Base-by-base conservation (phyloP, 2,329 filamentous ascomycete genomes). In the Juglanconis oblonga region DNA sequence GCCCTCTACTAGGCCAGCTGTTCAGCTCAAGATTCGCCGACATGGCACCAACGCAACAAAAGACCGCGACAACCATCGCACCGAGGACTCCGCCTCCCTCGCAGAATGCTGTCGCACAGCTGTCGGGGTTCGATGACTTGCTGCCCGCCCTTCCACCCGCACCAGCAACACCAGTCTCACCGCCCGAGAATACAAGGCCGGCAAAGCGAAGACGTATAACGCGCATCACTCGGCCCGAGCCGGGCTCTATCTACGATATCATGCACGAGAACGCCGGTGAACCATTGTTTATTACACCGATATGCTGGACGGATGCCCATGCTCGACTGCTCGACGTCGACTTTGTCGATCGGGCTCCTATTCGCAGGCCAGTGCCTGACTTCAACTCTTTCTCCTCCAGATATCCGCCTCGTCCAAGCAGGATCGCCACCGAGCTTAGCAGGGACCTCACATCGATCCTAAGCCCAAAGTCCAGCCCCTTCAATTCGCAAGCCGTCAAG, bases 301-400 rank as follows among this genome's bases (percentile, higher is more conserved):
- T 84, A 50, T 79, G 76, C 67, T 86, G 83, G 83, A 84, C 79
- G 14, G 82, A 85, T 57, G 59, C 74, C 1, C 83, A 86, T 61
- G 66, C 74, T 9, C 68, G 72, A 48, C 70, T 84, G 2, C 79
- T 86, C 5, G 77, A 76, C 31, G 79, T 74, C 14, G 70, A 70
- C 48, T 86, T 84, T 70, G 62, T 70, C 32, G 72, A 78, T 64
- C 71, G 75, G 13, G 74, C 78, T 14, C 67, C 75, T 5, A 76
- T 78, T 66, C 70, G 72, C 42, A 75, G 69, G 5, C 79, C 80
- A 2, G 66, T 74, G 3, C 80, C 80, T 1, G 64, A 61, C 29
- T 56, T 62, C 44, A 54, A 55, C 44, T 54, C 53, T 45, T 49
- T 54, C 38, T 52, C 58, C 14, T 59, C 50, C n/a, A 54, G 48